These are phyloP conservation scores for Fragilaria radians DNA, from an alignment of 108 stramenopile genomes.

Conservation along the genomic window DNA sequence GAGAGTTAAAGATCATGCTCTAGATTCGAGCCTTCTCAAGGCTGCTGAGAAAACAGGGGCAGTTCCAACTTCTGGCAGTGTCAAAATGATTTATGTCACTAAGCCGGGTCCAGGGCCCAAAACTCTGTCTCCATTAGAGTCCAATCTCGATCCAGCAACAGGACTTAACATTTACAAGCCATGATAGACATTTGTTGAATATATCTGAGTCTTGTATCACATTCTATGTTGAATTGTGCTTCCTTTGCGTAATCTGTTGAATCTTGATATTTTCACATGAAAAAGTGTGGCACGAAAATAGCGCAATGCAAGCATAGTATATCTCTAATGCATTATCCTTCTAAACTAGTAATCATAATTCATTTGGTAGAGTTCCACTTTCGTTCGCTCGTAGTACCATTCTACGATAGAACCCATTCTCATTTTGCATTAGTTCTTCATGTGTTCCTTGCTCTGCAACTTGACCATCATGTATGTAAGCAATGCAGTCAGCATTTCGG, in stretches of 20 bases:
- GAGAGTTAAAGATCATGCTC: slow-evolving; percentile 22
- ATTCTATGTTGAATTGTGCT: too few species aligned
- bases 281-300: too few species aligned
- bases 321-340: too few species aligned
- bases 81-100: slow-evolving; percentile 80
- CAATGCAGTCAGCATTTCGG: slow-evolving; percentile 62
- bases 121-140: slow-evolving; percentile 27
- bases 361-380: slow-evolving; percentile 10
- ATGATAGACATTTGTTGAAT: background rate
- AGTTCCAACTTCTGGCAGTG: slow-evolving; percentile 49
- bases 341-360: too few species aligned
- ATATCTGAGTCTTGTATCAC: too few species aligned
- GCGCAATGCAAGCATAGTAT: too few species aligned
- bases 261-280: too few species aligned
- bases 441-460: slow-evolving; percentile 80
- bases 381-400: slow-evolving; percentile 39
- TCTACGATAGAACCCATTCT: slow-evolving; percentile 19
- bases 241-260: too few species aligned
- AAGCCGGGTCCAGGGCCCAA: slow-evolving; percentile 72
- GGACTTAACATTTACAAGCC: slow-evolving; percentile 39
- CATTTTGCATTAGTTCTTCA: slow-evolving; percentile 50
- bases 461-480: slow-evolving; percentile 52
- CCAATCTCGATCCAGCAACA: slow-evolving; percentile 43
- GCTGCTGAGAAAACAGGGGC: slow-evolving; percentile 62
- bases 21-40: slow-evolving; percentile 43